phyloP scores from a whole-genome alignment of 495 filamentous ascomycete species.

The Barbatosphaeria neglecta region DNA sequence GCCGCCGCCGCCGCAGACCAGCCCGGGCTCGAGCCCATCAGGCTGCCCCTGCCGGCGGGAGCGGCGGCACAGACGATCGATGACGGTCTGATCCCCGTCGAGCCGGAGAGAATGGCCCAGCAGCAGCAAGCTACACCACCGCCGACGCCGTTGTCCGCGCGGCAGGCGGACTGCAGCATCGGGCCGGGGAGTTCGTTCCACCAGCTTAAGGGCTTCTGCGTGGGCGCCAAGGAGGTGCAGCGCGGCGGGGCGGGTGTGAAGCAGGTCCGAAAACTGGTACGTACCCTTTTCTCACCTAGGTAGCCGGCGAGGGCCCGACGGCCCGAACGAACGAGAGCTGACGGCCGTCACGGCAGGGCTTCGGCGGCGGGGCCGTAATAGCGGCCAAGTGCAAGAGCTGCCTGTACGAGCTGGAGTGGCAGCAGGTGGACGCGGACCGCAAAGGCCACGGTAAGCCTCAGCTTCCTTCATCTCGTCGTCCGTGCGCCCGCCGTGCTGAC shows the following conservation, averaged over 20 bases:
- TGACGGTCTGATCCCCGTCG: conserved; percentile 23
- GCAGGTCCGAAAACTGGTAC: conserved; percentile 20
- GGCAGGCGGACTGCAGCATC: conserved; percentile 21
- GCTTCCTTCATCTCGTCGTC: not conserved
- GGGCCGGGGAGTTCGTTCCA: conserved; percentile 23
- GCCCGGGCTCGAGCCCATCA: not conserved
- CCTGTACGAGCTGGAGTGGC: conserved; percentile 27
- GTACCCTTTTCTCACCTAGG: conserved; percentile 1
- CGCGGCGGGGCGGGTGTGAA: conserved; percentile 24
- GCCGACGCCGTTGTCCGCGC: conserved; percentile 3
- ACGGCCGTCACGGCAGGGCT: not conserved
- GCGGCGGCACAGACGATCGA: conserved; percentile 6
- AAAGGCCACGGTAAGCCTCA: conserved; percentile 18
- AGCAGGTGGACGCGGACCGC: conserved; percentile 24
- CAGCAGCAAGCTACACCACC: conserved; percentile 4
- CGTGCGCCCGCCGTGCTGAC: not conserved
- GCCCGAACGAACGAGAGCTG: too few species aligned
- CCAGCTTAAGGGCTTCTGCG: conserved; percentile 29
- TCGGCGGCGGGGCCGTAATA: conserved; percentile 10
- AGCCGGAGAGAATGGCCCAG: conserved; percentile 12
- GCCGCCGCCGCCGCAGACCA: not conserved
- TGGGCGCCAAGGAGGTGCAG: conserved; percentile 25
- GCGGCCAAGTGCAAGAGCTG: conserved; percentile 29
- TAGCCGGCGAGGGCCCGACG: too few species aligned
- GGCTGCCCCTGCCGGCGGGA: not conserved